Percentiles rank a stretch among this genome's conserved stretches.
Conservation (phyloP, 208 protist genomes). For the Porcisia deanei region DNA sequence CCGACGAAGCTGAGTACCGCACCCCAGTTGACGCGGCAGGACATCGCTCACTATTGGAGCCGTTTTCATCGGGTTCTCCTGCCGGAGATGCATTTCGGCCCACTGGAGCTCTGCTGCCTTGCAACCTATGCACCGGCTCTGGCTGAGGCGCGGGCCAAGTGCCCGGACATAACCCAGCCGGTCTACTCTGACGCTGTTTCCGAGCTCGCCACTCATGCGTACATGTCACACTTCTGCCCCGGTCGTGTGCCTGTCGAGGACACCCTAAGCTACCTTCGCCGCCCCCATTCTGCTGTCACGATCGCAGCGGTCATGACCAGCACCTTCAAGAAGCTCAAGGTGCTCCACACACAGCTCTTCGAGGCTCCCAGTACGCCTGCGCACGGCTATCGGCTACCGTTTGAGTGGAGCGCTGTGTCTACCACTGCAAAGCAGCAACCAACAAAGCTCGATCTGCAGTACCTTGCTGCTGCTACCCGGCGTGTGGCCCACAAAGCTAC, state of each 20-base stretch:
- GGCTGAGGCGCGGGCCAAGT: constrained; percentile 19
- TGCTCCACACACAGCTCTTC: constrained; percentile 23
- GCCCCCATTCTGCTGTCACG: constrained; percentile 12
- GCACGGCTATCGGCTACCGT: neutral
- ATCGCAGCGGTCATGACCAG: constrained; percentile 28
- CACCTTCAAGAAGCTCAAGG: constrained; percentile 22
- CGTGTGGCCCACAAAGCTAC: neutral
- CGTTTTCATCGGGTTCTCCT: constrained; percentile 48
- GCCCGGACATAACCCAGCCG: constrained; percentile 6
- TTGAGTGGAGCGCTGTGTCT: neutral
- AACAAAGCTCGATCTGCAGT: constrained; percentile 1
- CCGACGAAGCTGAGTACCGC: constrained; percentile 45
- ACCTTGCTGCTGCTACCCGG: constrained; percentile 6
- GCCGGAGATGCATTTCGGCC: constrained; percentile 62
- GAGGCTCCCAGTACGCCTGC: neutral
- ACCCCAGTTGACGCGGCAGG: constrained; percentile 33
- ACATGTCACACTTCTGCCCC: constrained; percentile 21
- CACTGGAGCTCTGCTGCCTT: constrained; percentile 70
- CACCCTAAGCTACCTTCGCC: constrained; percentile 22
- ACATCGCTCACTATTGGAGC: constrained; percentile 72
- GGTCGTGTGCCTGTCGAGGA: constrained; percentile 26
- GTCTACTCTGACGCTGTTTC: constrained; percentile 10
- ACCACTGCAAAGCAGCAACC: constrained; percentile 2
- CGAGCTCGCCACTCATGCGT: constrained; percentile 27
- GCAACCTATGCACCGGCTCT: constrained; percentile 57